Base-by-base conservation (phyloP, 2,329 filamentous ascomycete genomes). In the Ceratocystis colombiana region DNA sequence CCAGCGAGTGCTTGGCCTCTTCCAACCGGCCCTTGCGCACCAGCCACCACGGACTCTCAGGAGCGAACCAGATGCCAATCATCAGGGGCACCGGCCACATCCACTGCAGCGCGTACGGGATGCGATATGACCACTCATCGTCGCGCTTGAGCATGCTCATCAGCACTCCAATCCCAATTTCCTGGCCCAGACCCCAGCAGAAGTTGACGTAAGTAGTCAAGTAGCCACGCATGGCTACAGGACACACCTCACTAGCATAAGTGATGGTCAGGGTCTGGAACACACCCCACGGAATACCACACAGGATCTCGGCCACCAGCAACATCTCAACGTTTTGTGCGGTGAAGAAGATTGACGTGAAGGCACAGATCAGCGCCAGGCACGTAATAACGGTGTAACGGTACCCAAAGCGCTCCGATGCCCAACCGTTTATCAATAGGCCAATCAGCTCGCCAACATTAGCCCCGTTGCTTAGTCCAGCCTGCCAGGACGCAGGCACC, bases 21-120 rank as follows among this genome's bases (percentile, higher is more conserved):
- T 84, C 82, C 48, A 84, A 76, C 45, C 79, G 80, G 44, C 84
- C 85, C 71, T 81, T 83, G 48, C 87, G 84, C 57, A 90, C 85
- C n/a, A 90, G 80, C 87, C 87, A 89, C 86, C 86, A 88, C 1
- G 86, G 86, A 17, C 82, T 86, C 73, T 88, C 86, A 10, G 86
- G 88, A 0, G 87, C 87, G 66, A 88, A 84, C 71, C 76, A 83
- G 70, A 89, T 84, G 68, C 84, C 86, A 65, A 88, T 75, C 61
- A 85, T 79, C 6, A 89, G 78, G 1, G 86, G 86, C 5, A 87
- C 73, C 0, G 87, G 87, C 87, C 87, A 90, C 78, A 90, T 88
- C 87, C 88, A 90, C 76, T 90, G 88, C 50, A 90, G 76, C 1
- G 82, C 86, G 70, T 87, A 89, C 0, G 88, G 87, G 66, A 88